These are phyloP conservation scores for Brassica juncea DNA, from an alignment of 345 rosid species.

Conservation along the genomic window DNA sequence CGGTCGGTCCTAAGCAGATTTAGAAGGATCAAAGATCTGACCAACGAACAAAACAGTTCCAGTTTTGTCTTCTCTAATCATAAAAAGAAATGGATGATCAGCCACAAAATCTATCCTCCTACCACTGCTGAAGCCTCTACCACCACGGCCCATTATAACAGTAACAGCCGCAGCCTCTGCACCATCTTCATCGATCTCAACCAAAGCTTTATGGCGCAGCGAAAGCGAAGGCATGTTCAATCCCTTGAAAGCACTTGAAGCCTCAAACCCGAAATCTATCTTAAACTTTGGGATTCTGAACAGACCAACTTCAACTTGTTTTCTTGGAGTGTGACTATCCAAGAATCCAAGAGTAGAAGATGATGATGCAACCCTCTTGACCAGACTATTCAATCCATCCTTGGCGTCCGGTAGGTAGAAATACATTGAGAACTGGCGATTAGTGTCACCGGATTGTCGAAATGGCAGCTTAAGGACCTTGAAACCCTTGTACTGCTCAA, in stretches of 20 bases:
- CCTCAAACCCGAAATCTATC: constrained; percentile 24
- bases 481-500: not conserved
- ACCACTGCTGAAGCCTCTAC: not conserved
- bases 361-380: constrained; percentile 8
- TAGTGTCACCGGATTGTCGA: not conserved
- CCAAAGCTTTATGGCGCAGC: constrained; percentile 5
- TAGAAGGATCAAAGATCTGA: constrained; percentile 27
- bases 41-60: constrained; percentile 13
- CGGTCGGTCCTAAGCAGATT: not conserved
- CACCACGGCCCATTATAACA: not conserved
- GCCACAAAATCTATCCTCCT: constrained; percentile 12
- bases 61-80: not conserved
- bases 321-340: constrained; percentile 13
- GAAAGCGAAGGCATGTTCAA: not conserved
- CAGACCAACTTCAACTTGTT: not conserved
- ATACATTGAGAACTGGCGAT: constrained; percentile 1
- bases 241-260: not conserved
- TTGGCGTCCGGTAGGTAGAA: constrained; percentile 10
- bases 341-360: constrained; percentile 1
- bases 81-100: constrained; percentile 27
- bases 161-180: constrained; percentile 1
- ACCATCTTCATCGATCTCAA: constrained; percentile 20
- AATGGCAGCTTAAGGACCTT: constrained; percentile 24
- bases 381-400: constrained; percentile 2
- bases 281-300: constrained; percentile 23